Conservation (phyloP, 2,329 filamentous ascomycete genomes). For the Cryphonectria radicalis region DNA sequence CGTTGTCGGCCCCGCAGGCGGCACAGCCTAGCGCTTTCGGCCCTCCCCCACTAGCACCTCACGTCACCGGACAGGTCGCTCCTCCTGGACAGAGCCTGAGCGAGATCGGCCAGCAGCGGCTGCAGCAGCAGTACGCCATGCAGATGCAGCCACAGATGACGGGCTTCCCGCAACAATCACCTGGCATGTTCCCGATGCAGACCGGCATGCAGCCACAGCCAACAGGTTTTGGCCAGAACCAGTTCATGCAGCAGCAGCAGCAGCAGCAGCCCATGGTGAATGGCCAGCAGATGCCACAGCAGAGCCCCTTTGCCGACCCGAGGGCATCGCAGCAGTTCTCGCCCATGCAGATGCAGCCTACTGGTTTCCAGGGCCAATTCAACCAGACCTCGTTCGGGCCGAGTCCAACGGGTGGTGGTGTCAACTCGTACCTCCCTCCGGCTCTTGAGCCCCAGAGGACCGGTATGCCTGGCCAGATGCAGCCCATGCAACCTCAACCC, state of each 20-base stretch:
- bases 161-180: constrained; percentile 42
- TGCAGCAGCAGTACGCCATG: constrained; percentile 61
- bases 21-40: constrained; percentile 74
- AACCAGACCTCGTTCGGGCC: constrained; percentile 50
- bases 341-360: constrained; percentile 64
- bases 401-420: constrained; percentile 41
- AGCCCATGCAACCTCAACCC: constrained; percentile 51
- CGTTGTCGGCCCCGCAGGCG: constrained; percentile 86
- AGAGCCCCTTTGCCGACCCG: constrained; percentile 47
- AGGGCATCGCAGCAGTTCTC: constrained; percentile 47
- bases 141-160: constrained; percentile 49
- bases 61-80: constrained; percentile 80
- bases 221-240: constrained; percentile 44
- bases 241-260: constrained; percentile 47
- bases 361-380: constrained; percentile 56
- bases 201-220: constrained; percentile 48
- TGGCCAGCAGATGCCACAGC: constrained; percentile 45
- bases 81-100: constrained; percentile 76
- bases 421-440: constrained; percentile 64
- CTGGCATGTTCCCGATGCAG: constrained; percentile 53
- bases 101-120: constrained; percentile 69
- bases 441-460: constrained; percentile 65
- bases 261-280: constrained; percentile 43
- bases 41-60: constrained; percentile 76
- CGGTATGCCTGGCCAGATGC: constrained; percentile 47